Conservation (phyloP, 352 stramenopile genomes). For the Phytophthora sansomeana region DNA sequence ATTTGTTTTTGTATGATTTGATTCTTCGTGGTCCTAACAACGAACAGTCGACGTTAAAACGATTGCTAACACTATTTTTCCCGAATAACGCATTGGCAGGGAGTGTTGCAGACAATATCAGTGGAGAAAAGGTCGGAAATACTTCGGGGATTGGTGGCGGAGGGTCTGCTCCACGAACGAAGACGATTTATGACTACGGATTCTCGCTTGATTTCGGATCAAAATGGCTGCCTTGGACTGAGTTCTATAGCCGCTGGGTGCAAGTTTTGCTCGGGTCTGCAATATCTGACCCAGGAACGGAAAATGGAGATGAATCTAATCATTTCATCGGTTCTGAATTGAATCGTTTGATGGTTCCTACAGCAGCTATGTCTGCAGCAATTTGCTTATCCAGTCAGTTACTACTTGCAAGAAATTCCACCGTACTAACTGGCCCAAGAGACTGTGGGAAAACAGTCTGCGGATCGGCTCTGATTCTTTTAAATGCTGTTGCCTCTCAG, state of each 20-base stretch:
- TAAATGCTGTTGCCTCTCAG: constrained; percentile 31
- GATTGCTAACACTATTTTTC: constrained; percentile 60
- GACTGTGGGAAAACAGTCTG: constrained; percentile 66
- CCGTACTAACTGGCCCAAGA: constrained; percentile 45
- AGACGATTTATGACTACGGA: constrained; percentile 70
- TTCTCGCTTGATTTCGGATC: constrained; percentile 77
- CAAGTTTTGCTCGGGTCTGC: constrained; percentile 30
- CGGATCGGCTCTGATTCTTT: constrained; percentile 34
- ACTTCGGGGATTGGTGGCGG: not conserved
- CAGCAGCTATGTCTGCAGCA: constrained; percentile 36
- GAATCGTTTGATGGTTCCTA: constrained; percentile 42
- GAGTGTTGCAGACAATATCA: constrained; percentile 9
- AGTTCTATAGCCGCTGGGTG: constrained; percentile 69
- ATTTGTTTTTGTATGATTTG: constrained; percentile 66
- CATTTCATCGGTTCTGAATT: not conserved
- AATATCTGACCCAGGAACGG: not conserved
- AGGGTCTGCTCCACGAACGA: constrained; percentile 20
- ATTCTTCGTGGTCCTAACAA: constrained; percentile 59
- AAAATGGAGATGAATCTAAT: not conserved
- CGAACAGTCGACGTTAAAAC: constrained; percentile 64
- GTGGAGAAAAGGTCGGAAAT: constrained; percentile 20
- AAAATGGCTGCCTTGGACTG: constrained; percentile 77
- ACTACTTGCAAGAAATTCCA: constrained; percentile 45
- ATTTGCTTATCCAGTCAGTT: constrained; percentile 62
- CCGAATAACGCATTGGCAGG: constrained; percentile 39